These are phyloP conservation scores for Cornus suecica DNA, from an alignment of 148 eudicot species.

Conservation along the genomic window DNA sequence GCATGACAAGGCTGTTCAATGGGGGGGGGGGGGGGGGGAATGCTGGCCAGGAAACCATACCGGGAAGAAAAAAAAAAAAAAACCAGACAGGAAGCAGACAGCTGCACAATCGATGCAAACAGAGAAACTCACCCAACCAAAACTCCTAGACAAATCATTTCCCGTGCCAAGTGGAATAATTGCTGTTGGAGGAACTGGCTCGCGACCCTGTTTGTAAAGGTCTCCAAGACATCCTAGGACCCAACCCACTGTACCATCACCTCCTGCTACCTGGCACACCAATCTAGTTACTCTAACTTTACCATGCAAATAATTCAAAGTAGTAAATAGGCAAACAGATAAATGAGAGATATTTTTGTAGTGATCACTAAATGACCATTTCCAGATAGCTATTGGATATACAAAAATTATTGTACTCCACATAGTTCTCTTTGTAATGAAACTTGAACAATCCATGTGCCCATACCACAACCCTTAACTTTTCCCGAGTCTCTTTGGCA, in stretches of 20 bases:
- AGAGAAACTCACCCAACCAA: conserved; percentile 75
- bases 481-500: conserved; percentile 76
- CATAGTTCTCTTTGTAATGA: not conserved
- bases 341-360: not conserved
- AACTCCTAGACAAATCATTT: conserved; percentile 93
- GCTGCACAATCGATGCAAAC: conserved; percentile 1
- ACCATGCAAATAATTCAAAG: not conserved
- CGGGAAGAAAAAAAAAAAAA: too few species aligned
- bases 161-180: conserved; percentile 98
- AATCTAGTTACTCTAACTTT: not conserved
- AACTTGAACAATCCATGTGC: not conserved
- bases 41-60: too few species aligned
- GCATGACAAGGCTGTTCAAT: conserved; percentile 18
- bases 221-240: conserved; percentile 91
- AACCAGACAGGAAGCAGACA: not conserved
- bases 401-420: not conserved
- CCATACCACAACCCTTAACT: conserved; percentile 82
- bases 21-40: too few species aligned
- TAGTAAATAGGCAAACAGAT: not conserved
- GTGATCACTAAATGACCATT: too few species aligned
- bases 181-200: conserved; percentile 85
- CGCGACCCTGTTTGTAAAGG: conserved; percentile 66
- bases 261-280: conserved; percentile 84
- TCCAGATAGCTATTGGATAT: not conserved
- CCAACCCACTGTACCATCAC: conserved; percentile 99